Conservation (phyloP, 1,284 basidiomycete species). For the Heterobasidion irregulare region DNA sequence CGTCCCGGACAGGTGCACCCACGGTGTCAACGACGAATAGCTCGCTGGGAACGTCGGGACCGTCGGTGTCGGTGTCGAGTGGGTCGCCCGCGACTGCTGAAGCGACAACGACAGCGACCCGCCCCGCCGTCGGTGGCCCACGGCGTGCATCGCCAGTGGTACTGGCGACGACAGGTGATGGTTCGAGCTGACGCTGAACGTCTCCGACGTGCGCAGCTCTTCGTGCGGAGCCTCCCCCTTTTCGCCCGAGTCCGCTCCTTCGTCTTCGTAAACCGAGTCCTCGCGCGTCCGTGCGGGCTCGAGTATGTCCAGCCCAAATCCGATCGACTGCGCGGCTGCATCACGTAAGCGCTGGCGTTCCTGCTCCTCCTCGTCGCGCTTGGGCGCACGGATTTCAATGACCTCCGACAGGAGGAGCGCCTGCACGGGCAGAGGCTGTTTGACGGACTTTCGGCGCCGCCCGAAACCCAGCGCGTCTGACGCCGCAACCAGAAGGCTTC, state of each 20-base stretch:
- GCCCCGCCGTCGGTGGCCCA: slow-evolving; percentile 19
- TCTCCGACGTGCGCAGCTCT: background rate
- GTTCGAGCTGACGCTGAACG: background rate
- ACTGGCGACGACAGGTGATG: background rate
- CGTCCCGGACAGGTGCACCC: slow-evolving; percentile 39
- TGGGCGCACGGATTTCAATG: slow-evolving; percentile 57
- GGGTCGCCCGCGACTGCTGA: slow-evolving; percentile 22
- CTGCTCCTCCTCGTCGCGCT: slow-evolving; percentile 48
- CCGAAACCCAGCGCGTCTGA: slow-evolving; percentile 43
- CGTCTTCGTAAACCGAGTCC: slow-evolving; percentile 12
- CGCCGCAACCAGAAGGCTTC: slow-evolving; percentile 46
- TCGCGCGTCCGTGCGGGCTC: slow-evolving; percentile 16
- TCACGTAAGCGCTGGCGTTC: slow-evolving; percentile 66
- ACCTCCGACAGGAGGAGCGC: slow-evolving; percentile 50
- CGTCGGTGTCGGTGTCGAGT: slow-evolving; percentile 19
- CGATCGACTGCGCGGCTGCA: slow-evolving; percentile 67
- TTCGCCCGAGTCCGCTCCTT: slow-evolving; percentile 9
- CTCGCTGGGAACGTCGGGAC: slow-evolving; percentile 57
- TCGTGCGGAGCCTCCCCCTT: background rate
- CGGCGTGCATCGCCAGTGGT: background rate
- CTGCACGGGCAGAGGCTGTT: slow-evolving; percentile 15
- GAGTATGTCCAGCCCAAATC: slow-evolving; percentile 35
- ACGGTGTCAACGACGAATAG: slow-evolving; percentile 36
- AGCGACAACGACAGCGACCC: slow-evolving; percentile 22
- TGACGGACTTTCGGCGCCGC: slow-evolving; percentile 30